Evolutionary conservation across 805 yeast genomes (phyloP).

Genomic region (Candida orba): DNA sequence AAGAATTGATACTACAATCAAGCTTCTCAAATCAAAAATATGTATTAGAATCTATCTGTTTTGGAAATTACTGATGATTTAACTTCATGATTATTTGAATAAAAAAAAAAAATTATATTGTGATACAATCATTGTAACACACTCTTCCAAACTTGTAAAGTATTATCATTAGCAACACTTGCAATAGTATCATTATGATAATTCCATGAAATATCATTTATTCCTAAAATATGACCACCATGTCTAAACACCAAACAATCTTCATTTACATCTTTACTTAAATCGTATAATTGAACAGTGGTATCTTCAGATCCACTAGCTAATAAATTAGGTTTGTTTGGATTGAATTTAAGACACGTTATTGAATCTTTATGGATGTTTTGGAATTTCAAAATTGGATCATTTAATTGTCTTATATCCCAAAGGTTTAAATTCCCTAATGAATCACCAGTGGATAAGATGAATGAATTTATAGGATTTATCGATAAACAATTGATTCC

Average conservation of each 20-base stretch:
- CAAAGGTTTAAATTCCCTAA: slow-evolving; percentile 49
- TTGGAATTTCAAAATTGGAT: slow-evolving; percentile 21
- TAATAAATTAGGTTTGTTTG: slow-evolving; percentile 41
- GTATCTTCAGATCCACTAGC: slow-evolving; percentile 64
- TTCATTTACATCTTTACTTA: slow-evolving; percentile 21
- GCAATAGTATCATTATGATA: slow-evolving; percentile 56
- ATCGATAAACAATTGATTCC: slow-evolving; percentile 55
- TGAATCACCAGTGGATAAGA: slow-evolving; percentile 63
- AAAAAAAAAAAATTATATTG: too few species aligned
- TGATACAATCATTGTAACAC: too few species aligned
- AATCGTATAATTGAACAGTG: slow-evolving; percentile 56
- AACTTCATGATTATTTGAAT: too few species aligned
- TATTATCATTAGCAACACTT: slow-evolving; percentile 78
- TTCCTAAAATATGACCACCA: slow-evolving; percentile 83
- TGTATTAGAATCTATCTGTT: too few species aligned
- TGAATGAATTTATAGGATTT: slow-evolving; percentile 47
- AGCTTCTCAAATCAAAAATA: too few species aligned
- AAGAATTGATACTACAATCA: too few species aligned
- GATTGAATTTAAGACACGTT: slow-evolving; percentile 71
- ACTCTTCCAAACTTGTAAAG: slow-evolving; percentile 76
- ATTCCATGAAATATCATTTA: slow-evolving; percentile 82
- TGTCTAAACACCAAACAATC: slow-evolving; percentile 52
- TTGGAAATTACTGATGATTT: too few species aligned
- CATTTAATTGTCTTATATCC: slow-evolving; percentile 51
- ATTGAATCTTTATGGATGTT: slow-evolving; percentile 46